Evolutionary conservation across 495 filamentous ascomycete species (phyloP).

Genomic region (Aspergillus bertholletiae): DNA sequence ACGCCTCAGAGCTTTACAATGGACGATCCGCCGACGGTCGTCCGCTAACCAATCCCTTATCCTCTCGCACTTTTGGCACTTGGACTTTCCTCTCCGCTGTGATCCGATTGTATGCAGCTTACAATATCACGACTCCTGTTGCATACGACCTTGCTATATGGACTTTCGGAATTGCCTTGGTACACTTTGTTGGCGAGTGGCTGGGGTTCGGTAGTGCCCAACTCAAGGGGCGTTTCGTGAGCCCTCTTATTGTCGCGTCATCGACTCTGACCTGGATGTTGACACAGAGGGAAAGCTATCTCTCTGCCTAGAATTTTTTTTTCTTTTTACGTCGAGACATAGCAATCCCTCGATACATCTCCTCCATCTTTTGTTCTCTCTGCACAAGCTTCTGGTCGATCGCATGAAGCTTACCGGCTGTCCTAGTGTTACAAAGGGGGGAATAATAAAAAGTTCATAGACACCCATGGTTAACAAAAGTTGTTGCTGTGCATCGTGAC

Average conservation of each 20-base stretch:
- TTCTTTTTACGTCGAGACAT: not conserved
- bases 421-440: not conserved
- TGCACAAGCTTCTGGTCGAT: not conserved
- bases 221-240: constrained; percentile 63
- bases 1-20: constrained; percentile 74
- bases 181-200: constrained; percentile 82
- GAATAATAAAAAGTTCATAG: constrained; percentile 8
- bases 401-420: not conserved
- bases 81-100: constrained; percentile 79
- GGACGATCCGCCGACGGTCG: constrained; percentile 43
- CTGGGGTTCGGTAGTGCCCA: constrained; percentile 67
- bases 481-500: not conserved
- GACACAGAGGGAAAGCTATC: constrained; percentile 48
- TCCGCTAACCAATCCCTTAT: constrained; percentile 54
- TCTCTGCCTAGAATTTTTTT: constrained; percentile 21
- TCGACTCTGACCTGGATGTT: constrained; percentile 78
- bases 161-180: constrained; percentile 75
- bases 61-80: constrained; percentile 82
- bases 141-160: constrained; percentile 75
- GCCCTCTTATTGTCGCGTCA: constrained; percentile 70
- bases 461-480: constrained; percentile 37
- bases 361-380: not conserved
- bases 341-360: not conserved
- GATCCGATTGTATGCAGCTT: constrained; percentile 80
- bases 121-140: constrained; percentile 67